Evolutionary conservation across 352 stramenopile species (phyloP).

Genomic region (Globisporangium mamillatum): DNA sequence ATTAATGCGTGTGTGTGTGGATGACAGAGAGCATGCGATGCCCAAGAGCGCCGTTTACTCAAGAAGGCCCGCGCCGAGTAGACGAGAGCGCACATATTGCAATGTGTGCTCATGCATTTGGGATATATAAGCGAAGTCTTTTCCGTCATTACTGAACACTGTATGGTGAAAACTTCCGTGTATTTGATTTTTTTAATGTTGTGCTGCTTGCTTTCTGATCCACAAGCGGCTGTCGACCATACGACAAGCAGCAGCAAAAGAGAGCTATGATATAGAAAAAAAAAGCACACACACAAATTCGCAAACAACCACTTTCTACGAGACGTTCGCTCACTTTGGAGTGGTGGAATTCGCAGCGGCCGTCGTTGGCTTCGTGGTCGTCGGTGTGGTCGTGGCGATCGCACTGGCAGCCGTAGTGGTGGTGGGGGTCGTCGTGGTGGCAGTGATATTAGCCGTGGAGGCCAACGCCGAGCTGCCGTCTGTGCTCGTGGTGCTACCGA

Average conservation of each 20-base stretch:
- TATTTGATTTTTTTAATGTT: slow-evolving; percentile 4
- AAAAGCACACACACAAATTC: background rate
- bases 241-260: background rate
- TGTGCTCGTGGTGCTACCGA: slow-evolving; percentile 27
- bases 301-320: background rate
- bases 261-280: slow-evolving; percentile 9
- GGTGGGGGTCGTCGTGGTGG: slow-evolving; percentile 26
- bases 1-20: background rate
- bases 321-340: background rate
- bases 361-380: slow-evolving; percentile 1
- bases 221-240: background rate
- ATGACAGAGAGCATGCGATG: slow-evolving; percentile 29
- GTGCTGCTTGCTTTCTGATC: background rate
- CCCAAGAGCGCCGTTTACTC: slow-evolving; percentile 17
- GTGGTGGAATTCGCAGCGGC: background rate
- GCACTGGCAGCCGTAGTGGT: slow-evolving; percentile 19
- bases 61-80: slow-evolving; percentile 24
- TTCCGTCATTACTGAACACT: background rate
- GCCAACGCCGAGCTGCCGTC: slow-evolving; percentile 23
- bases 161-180: background rate
- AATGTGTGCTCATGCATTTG: background rate
- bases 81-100: background rate
- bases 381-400: slow-evolving; percentile 17
- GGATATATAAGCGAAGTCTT: background rate
- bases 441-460: slow-evolving; percentile 12